These are phyloP conservation scores for Pestalotiopsis sp. DNA, from an alignment of 2,329 filamentous ascomycete species.

Conservation along the genomic window DNA sequence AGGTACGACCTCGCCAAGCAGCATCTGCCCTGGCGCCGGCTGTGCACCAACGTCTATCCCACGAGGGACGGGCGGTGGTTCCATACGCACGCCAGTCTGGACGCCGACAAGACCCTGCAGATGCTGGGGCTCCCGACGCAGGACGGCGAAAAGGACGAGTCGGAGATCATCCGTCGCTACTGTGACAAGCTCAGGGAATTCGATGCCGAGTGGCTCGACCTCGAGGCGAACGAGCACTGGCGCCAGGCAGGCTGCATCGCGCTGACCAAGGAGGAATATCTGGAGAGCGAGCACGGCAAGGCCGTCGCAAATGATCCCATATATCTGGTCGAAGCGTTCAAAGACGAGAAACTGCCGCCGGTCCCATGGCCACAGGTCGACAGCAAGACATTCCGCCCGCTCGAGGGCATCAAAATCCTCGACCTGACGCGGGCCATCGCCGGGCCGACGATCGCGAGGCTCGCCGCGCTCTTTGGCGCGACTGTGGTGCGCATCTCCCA, in stretches of 20 bases:
- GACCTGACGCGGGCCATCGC: slow-evolving; percentile 77
- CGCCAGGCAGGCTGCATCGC: slow-evolving; percentile 32
- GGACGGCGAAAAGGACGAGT: slow-evolving; percentile 25
- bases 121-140: slow-evolving; percentile 32
- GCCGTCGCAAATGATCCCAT: slow-evolving; percentile 24
- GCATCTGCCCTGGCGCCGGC: slow-evolving; percentile 28
- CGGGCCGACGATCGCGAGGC: slow-evolving; percentile 68
- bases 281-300: slow-evolving; percentile 16
- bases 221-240: slow-evolving; percentile 32
- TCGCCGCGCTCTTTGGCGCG: slow-evolving; percentile 72
- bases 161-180: slow-evolving; percentile 26
- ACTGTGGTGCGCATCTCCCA: slow-evolving; percentile 72
- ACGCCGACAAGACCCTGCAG: slow-evolving; percentile 24
- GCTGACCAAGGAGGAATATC: slow-evolving; percentile 33
- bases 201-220: slow-evolving; percentile 29
- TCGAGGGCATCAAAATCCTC: slow-evolving; percentile 68
- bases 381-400: slow-evolving; percentile 17
- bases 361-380: slow-evolving; percentile 24
- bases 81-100: slow-evolving; percentile 34
- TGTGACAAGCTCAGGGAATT: slow-evolving; percentile 22
- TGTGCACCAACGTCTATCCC: slow-evolving; percentile 32
- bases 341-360: slow-evolving; percentile 21
- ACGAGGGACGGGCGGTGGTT: slow-evolving; percentile 35
- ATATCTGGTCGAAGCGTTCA: slow-evolving; percentile 19
- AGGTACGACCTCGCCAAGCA: slow-evolving; percentile 25